A percentile compares a stretch with the other conserved stretches of the same genome.
phyloP scores from a whole-genome alignment of 768 basidiomycete genomes.

The Collybia sordida region DNA sequence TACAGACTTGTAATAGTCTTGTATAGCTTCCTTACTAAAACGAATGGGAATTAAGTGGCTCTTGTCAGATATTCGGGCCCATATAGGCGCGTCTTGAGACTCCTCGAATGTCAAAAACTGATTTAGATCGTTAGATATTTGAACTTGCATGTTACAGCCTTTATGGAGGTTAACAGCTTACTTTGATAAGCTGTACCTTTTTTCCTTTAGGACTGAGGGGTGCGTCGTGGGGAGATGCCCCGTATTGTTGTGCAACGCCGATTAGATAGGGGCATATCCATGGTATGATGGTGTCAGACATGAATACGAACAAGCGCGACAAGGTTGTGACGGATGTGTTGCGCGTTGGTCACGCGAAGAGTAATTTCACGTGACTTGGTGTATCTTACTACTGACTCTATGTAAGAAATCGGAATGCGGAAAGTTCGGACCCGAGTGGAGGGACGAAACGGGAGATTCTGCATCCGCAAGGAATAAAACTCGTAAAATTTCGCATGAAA shows the following conservation, averaged over 20 bases:
- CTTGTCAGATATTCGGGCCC: constrained; percentile 68
- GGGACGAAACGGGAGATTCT: no score
- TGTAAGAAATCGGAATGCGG: background rate
- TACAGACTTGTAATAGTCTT: constrained; percentile 40
- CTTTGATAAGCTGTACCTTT: constrained; percentile 63
- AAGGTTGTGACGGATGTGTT: constrained; percentile 3
- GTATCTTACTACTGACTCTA: no score
- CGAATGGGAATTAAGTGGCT: constrained; percentile 47
- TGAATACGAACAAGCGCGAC: constrained; percentile 10
- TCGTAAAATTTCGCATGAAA: no score
- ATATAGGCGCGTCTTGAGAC: constrained; percentile 43
- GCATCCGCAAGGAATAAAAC: no score
- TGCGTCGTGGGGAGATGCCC: constrained; percentile 38
- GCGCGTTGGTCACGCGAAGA: constrained; percentile 9
- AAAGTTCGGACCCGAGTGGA: no score
- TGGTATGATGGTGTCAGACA: constrained; percentile 39
- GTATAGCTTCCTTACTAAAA: constrained; percentile 52
- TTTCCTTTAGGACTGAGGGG: constrained; percentile 36
- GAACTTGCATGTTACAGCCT: background rate
- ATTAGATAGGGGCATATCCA: constrained; percentile 63
- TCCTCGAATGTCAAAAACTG: constrained; percentile 58
- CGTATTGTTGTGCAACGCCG: constrained; percentile 48
- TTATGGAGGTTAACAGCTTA: constrained; percentile 16
- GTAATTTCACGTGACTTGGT: constrained; percentile 17
- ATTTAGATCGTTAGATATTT: constrained; percentile 4